Evolutionary conservation across 352 stramenopile species (phyloP), one percentile per base, ranked within the genome.

Genomic region (Globisporangium orthogonon): DNA sequence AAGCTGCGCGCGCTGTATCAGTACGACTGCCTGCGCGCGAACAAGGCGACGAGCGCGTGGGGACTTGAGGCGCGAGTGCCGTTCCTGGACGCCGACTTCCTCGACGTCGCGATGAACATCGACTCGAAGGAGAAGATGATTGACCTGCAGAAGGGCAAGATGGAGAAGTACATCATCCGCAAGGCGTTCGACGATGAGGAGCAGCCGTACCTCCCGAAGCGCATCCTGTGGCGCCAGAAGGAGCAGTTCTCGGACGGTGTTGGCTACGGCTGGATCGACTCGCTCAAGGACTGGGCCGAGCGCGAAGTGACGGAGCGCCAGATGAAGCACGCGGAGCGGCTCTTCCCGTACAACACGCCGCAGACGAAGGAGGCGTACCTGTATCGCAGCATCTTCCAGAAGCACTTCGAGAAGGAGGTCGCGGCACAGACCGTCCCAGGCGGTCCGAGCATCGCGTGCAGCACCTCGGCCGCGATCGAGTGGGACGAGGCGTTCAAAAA

Each of bases 161-260:
- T 99, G 70, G 97, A 99, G 73, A 99, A 99, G 87, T 98, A 97
- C 77, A 97, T 97, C 52, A 97, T 99, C 74, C 87, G 97, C 58
- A 99, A 99, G 76, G 97, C 97, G 7, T 99, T 99, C 66, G 85
- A 99, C 71, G 97, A 97, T 54, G 86, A 92, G 29, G 96, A 98
- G 64, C 76, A 99, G 62, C 96, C 96, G 37, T 99, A 99, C 77
- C 75, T 99, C 60, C 97, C 97, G 6, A 66, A 97, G 43, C 82
- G 98, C 54, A 98, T 99, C 63, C 81, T 99, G 59, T 99, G 97
- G 96, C 92, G 97, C 65, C 97, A 99, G 80, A 99, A 99, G 80
- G 97, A 99, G 78, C 97, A 99, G 83, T 99, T 99, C 67, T 98
- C 92, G 81, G 97, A 99, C 67, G 97, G 97, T 63, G 97, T 99